Evolutionary conservation across 805 yeast species (phyloP).

Genomic region (Saccharomycopsis vini): DNA sequence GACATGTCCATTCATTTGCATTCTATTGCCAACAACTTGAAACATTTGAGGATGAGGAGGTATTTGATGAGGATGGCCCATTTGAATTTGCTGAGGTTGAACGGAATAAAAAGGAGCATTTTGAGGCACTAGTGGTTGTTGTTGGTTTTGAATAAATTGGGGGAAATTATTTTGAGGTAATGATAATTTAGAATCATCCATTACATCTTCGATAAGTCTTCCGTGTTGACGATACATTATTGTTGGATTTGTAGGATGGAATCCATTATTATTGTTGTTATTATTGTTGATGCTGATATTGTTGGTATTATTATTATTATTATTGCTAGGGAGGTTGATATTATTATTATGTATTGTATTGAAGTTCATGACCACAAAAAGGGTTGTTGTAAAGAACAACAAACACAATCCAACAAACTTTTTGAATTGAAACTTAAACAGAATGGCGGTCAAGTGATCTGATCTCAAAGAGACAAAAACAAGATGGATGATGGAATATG

Average conservation of each 20-base stretch:
- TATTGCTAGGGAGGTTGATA: background rate
- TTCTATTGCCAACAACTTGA: background rate
- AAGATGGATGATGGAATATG: too few species aligned
- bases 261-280: slow-evolving; percentile 11
- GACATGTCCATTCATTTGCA: background rate
- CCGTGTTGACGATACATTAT: slow-evolving; percentile 20
- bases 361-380: too few species aligned
- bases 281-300: background rate
- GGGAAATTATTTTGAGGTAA: slow-evolving; percentile 1
- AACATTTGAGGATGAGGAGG: slow-evolving; percentile 1
- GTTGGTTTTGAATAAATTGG: background rate
- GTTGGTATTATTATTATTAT: background rate
- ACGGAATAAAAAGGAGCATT: background rate
- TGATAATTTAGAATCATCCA: slow-evolving; percentile 9
- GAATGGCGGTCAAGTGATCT: too few species aligned
- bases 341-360: too few species aligned
- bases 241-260: slow-evolving; percentile 19
- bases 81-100: slow-evolving; percentile 13
- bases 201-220: slow-evolving; percentile 11
- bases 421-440: too few species aligned
- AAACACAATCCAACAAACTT: too few species aligned
- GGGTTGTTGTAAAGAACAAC: too few species aligned
- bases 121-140: background rate
- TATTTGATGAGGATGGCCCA: slow-evolving; percentile 6
- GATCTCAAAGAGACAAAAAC: too few species aligned